These are phyloP conservation scores for Naganishia kalamii DNA, from an alignment of 768 basidiomycete species.

Conservation along the genomic window DNA sequence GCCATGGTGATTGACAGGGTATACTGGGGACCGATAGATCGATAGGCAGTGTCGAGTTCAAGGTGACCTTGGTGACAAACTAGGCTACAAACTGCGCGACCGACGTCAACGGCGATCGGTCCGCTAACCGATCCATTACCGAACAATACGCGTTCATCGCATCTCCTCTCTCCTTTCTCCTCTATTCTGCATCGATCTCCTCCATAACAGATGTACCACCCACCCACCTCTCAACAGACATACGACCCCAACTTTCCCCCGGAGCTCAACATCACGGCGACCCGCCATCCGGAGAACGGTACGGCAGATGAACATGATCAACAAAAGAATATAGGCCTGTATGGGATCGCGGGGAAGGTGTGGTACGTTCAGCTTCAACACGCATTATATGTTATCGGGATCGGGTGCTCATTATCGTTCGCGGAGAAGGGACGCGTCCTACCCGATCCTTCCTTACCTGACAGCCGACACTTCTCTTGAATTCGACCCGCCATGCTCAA, in stretches of 20 bases:
- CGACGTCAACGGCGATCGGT: too few species aligned
- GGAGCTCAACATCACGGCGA: conserved; percentile 47
- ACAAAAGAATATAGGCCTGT: conserved; percentile 57
- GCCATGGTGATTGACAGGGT: too few species aligned
- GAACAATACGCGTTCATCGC: too few species aligned
- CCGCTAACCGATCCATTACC: too few species aligned
- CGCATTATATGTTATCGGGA: not conserved
- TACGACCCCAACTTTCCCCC: conserved; percentile 52
- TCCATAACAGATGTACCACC: not conserved
- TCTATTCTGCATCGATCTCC: not conserved
- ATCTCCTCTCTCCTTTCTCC: too few species aligned
- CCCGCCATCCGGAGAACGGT: conserved; percentile 30
- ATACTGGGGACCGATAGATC: too few species aligned
- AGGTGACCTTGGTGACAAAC: too few species aligned
- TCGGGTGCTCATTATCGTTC: not conserved
- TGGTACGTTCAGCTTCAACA: conserved; percentile 55
- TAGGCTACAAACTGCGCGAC: too few species aligned
- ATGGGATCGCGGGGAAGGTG: conserved; percentile 77
- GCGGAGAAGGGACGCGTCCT: conserved; percentile 64
- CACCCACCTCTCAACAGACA: not conserved
- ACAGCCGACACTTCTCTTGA: conserved; percentile 40
- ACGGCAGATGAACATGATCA: conserved; percentile 43
- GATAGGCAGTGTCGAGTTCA: too few species aligned
- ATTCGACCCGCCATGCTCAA: conserved; percentile 49
- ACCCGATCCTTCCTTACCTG: conserved; percentile 58